phyloP scores from a whole-genome alignment of 2,329 filamentous ascomycete species.

The Botrytis aclada region DNA sequence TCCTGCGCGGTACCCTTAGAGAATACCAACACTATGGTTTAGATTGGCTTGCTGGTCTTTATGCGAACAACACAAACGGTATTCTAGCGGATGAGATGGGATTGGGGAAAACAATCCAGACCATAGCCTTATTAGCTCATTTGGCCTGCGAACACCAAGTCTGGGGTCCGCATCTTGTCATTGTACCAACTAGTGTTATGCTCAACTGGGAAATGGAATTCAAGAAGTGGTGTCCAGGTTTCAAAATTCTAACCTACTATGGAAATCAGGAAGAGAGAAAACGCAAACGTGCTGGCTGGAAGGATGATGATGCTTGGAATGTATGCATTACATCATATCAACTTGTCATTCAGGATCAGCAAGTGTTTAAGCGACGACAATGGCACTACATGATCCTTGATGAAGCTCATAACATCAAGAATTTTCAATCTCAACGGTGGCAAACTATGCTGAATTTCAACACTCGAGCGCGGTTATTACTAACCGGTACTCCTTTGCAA shows the following conservation, averaged over 20 bases:
- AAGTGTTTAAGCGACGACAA: slow-evolving; percentile 84
- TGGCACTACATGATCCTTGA: slow-evolving; percentile 99
- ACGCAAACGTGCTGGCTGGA: slow-evolving; percentile 89
- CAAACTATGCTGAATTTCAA: slow-evolving; percentile 93
- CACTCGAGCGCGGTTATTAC: slow-evolving; percentile 77
- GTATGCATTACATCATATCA: slow-evolving; percentile 98
- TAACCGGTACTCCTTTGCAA: slow-evolving; percentile 93
- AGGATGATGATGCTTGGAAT: slow-evolving; percentile 90
- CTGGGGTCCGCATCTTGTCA: slow-evolving; percentile 94
- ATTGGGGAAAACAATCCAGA: slow-evolving; percentile 96
- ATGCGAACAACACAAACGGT: slow-evolving; percentile 88
- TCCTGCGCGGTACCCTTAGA: slow-evolving; percentile 82
- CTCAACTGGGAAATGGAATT: slow-evolving; percentile 99
- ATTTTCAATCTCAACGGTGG: slow-evolving; percentile 97
- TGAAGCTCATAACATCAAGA: slow-evolving; percentile 99
- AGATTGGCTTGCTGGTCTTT: slow-evolving; percentile 93
- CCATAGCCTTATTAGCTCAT: slow-evolving; percentile 89
- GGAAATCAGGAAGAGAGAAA: slow-evolving; percentile 90
- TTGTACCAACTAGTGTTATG: slow-evolving; percentile 97
- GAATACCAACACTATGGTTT: slow-evolving; percentile 97
- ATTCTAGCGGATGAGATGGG: slow-evolving; percentile 99
- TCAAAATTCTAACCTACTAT: slow-evolving; percentile 97
- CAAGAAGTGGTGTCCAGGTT: slow-evolving; percentile 97
- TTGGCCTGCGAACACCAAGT: slow-evolving; percentile 85
- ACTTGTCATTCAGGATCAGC: slow-evolving; percentile 87